phyloP scores from a whole-genome alignment of 208 protist species.

The Zelonia costaricensis region DNA sequence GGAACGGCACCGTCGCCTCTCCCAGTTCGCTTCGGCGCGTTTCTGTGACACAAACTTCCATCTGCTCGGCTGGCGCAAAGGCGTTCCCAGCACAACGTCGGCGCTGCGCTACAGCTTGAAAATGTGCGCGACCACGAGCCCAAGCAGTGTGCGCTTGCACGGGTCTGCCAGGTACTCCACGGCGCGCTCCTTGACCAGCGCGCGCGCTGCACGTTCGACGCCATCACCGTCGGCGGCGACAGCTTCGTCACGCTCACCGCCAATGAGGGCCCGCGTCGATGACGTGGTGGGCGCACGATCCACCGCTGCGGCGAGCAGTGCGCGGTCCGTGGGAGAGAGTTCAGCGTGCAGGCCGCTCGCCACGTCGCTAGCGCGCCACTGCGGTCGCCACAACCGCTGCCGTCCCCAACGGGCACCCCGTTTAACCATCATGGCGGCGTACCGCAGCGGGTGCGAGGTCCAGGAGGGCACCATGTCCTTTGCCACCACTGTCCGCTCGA shows the following conservation, averaged over 20 bases:
- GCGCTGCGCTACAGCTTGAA: constrained; percentile 36
- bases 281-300: neutral
- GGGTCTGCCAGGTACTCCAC: constrained; percentile 75
- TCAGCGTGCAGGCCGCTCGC: constrained; percentile 33
- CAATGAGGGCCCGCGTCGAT: neutral
- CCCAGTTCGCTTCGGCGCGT: no score
- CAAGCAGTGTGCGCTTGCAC: constrained; percentile 40
- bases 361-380: neutral
- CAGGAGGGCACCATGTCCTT: constrained; percentile 26
- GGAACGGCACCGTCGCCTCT: no score
- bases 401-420: no score
- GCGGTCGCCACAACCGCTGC: neutral
- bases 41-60: no score
- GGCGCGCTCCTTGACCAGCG: constrained; percentile 54
- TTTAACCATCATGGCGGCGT: constrained; percentile 2
- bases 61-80: no score
- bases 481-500: constrained; percentile 47
- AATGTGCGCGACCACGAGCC: constrained; percentile 40
- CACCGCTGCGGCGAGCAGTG: neutral
- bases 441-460: constrained; percentile 31
- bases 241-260: neutral
- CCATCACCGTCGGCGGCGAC: neutral
- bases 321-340: constrained; percentile 13
- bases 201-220: constrained; percentile 25
- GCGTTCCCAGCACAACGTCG: neutral